Evolutionary conservation across 139 green algal species (phyloP), one percentile per base, ranked within the genome.

Genomic region (Haematococcus lacustris): DNA sequence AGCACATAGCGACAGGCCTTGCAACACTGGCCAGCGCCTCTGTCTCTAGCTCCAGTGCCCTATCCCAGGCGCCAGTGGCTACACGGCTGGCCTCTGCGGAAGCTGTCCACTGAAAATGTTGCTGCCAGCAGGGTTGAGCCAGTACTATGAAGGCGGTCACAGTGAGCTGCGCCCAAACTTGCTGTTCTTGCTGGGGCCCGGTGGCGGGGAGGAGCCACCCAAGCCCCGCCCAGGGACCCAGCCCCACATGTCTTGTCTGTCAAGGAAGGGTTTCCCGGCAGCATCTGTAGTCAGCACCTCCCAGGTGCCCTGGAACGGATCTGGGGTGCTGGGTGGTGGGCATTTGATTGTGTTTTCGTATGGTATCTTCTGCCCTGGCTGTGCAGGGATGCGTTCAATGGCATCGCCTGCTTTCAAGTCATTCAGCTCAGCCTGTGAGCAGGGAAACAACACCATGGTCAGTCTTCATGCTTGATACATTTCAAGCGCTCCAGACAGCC

Each of bases 181-280:
- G n/a, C n/a, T n/a, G n/a, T n/a, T n/a, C n/a, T n/a, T n/a, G n/a
- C n/a, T n/a, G n/a, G n/a, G n/a, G n/a, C n/a, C n/a, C n/a, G n/a
- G n/a, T n/a, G n/a, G n/a, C n/a, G n/a, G n/a, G n/a, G n/a, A n/a
- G n/a, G n/a, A n/a, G n/a, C n/a, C n/a, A n/a, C n/a, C n/a, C n/a
- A n/a, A n/a, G n/a, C n/a, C n/a, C n/a, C n/a, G n/a, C n/a, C n/a
- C n/a, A n/a, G n/a, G n/a, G n/a, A n/a, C n/a, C 82, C 79, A 88
- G 2, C 84, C 86, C 90, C 90, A 96, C 40, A 92, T 83, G 60
- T 96, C 90, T 0, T 90, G 78, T 57, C 89, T 73, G 38, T 93
- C 80, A 6, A 97, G 70, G 33, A 92, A 68, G 1, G 89, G 78
- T n/a, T 75, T 68, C 1, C 78, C 83, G 1, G 83, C 71, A 5